A percentile compares a stretch with the other conserved stretches of the same genome.
Evolutionary conservation across 2,329 filamentous ascomycete genomes (phyloP).

Genomic region (Lasiodiplodia sp.): DNA sequence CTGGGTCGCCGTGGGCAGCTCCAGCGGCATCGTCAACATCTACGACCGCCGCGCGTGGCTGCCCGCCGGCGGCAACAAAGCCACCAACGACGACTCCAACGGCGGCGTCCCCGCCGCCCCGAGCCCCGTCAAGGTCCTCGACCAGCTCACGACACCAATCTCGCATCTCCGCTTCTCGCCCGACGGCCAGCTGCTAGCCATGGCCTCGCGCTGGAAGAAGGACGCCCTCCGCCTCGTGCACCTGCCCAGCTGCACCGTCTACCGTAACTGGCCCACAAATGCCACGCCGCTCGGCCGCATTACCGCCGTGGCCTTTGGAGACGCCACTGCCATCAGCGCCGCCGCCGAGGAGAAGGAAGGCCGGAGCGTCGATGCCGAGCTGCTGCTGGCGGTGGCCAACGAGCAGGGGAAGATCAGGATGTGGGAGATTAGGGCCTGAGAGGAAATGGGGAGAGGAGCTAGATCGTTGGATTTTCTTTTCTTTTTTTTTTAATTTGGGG

Average conservation of each 20-base stretch:
- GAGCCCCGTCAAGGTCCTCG: constrained; percentile 75
- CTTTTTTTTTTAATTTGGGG: no score
- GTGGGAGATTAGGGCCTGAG: constrained; percentile 69
- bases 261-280: constrained; percentile 94
- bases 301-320: constrained; percentile 61
- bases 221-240: constrained; percentile 89
- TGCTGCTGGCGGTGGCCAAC: constrained; percentile 81
- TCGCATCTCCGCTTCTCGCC: constrained; percentile 82
- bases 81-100: constrained; percentile 44
- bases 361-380: constrained; percentile 33
- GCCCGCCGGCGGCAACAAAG: constrained; percentile 35
- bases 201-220: constrained; percentile 86
- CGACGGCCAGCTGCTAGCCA: constrained; percentile 87
- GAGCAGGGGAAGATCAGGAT: constrained; percentile 86
- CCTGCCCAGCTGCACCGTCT: constrained; percentile 90
- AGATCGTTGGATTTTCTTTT: no score
- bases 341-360: constrained; percentile 53
- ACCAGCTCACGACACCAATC: constrained; percentile 87
- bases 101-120: constrained; percentile 69
- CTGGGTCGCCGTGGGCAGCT: constrained; percentile 89
- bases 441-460: neutral
- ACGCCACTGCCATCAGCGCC: constrained; percentile 55
- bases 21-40: constrained; percentile 87
- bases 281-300: constrained; percentile 88
- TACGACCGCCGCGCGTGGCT: constrained; percentile 79